Base-by-base conservation (phyloP, 208 protist genomes). In the Naegleria gruberi region DNA sequence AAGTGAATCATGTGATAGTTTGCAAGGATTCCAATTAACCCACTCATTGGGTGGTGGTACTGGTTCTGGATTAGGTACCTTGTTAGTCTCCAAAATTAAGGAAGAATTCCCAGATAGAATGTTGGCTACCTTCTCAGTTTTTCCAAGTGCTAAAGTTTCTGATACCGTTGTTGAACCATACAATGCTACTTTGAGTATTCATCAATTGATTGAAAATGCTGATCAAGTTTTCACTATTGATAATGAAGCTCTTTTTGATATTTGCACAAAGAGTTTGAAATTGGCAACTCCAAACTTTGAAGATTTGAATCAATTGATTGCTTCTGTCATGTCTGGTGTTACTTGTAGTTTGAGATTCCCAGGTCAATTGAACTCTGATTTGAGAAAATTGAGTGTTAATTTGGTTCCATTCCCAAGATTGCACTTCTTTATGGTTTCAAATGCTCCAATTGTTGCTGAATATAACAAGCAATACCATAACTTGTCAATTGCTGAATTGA, bases 11-110 rank as follows among this genome's bases (percentile, higher is more conserved):
- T 94, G 93, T 88, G 94, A 97, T 82, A 95, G 93, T 89, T 91
- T 97, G 40, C 95, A 97, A 91, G 95, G 95, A 37, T 96, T 97
- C 90, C 95, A 96, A 87, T 44, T 97, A 23, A 87, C 88, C 19
- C 95, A 97, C 89, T 96, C 95, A 26, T 90, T 97, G 1, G 95
- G 95, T 65, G 95, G 95, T 84, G 95, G 95, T 47, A 97, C 95
- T 37, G 95, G 95, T 51, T 93, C 95, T 57, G 95, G 95, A 89
- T 91, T 97, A 45, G 95, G 95, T 42, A 95, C 95, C 1, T 90
- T 96, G 5, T 83, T 97, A 0, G 89, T 95, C n/a, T 77, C 91
- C 6, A 95, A 96, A 86, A 81, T 97, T 37, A 89, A 87, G 44
- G 95, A 97, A 73, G 93, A 96, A 82, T 97, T 93, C 83, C 94